Conservation (phyloP, 139 green algal species). For the Chlorella sp. region DNA sequence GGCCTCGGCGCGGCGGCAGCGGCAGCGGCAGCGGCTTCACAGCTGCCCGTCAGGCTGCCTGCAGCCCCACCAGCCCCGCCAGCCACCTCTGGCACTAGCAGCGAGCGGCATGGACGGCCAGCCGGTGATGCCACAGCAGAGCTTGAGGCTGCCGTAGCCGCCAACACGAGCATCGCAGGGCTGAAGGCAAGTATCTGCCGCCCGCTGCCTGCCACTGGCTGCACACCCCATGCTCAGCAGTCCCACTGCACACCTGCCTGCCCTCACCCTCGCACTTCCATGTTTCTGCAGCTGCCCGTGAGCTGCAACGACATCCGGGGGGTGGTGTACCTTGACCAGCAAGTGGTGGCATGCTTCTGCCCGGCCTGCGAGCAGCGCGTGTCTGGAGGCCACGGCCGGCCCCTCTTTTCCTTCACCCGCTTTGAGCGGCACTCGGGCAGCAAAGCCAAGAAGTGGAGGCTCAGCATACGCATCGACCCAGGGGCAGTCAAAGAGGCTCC, state of each 20-base stretch:
- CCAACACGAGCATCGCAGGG: background rate
- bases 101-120: background rate
- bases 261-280: background rate
- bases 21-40: background rate
- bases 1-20: background rate
- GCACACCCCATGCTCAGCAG: background rate
- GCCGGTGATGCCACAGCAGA: background rate
- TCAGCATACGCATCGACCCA: slow-evolving; percentile 37
- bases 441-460: slow-evolving; percentile 48
- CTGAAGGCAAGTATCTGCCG: background rate
- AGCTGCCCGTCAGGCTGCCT: no score
- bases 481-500: slow-evolving; percentile 31
- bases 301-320: slow-evolving; percentile 40
- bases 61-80: background rate
- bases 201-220: background rate
- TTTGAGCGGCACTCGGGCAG: slow-evolving; percentile 42
- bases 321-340: slow-evolving; percentile 42
- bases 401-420: slow-evolving; percentile 47
- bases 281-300: slow-evolving; percentile 30
- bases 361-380: slow-evolving; percentile 27
- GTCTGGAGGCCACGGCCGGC: slow-evolving; percentile 30
- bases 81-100: slow-evolving; percentile 5
- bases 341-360: slow-evolving; percentile 42
- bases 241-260: background rate
- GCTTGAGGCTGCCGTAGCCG: background rate